Conservation (phyloP, 2,329 filamentous ascomycete species). For the Trichophyton verrucosum region DNA sequence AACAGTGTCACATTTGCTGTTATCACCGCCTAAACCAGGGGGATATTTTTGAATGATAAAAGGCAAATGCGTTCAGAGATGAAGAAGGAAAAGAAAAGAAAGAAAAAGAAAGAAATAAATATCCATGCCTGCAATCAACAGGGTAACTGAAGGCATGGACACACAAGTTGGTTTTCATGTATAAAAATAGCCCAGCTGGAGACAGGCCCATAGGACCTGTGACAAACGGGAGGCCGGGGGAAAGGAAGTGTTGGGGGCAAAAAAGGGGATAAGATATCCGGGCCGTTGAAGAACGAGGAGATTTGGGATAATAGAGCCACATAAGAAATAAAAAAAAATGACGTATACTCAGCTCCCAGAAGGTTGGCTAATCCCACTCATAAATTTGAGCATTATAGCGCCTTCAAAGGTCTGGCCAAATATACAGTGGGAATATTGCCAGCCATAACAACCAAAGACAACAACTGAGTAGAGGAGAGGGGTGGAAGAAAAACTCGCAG, state of each 20-base stretch:
- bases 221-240: neutral
- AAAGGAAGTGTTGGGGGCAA: neutral
- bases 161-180: neutral
- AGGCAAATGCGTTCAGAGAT: neutral
- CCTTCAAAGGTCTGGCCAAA: conserved; percentile 7
- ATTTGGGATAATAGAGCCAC: neutral
- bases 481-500: conserved; percentile 7
- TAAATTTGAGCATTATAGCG: conserved; percentile 2
- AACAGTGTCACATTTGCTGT: neutral
- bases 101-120: neutral
- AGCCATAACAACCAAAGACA: neutral
- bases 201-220: neutral
- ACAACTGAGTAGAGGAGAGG: conserved; percentile 4
- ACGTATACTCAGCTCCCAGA: conserved; percentile 1
- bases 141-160: neutral
- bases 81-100: neutral
- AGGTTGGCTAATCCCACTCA: neutral
- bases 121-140: neutral
- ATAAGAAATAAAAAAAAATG: neutral
- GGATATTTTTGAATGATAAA: neutral
- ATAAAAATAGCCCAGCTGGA: neutral
- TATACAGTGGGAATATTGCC: conserved; percentile 8
- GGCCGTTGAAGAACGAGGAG: neutral
- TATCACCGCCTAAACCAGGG: neutral
- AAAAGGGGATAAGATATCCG: neutral